phyloP scores from a whole-genome alignment of 306 rosid species.

The Pterocarpus santalinus region DNA sequence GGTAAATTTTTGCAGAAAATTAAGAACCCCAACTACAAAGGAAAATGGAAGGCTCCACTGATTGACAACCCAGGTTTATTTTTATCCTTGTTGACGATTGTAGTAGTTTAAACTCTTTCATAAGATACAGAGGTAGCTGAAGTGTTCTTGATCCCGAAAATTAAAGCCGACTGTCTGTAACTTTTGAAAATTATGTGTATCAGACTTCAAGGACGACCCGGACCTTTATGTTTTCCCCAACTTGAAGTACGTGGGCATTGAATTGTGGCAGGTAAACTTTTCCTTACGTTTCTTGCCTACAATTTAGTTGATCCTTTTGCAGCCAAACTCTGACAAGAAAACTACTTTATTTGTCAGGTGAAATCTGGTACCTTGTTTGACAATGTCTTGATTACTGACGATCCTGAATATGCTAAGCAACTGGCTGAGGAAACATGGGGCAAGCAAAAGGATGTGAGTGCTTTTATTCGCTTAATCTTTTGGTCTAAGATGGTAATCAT shows the following conservation, averaged over 20 bases:
- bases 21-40: slow-evolving; percentile 91
- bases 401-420: slow-evolving; percentile 87
- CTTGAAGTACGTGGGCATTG: slow-evolving; percentile 94
- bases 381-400: slow-evolving; percentile 87
- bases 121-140: not conserved
- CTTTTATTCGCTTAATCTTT: not conserved
- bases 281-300: not conserved
- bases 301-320: not conserved
- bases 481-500: not conserved
- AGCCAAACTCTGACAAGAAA: slow-evolving; percentile 39
- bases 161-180: not conserved
- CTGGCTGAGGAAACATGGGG: slow-evolving; percentile 95
- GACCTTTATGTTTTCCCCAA: slow-evolving; percentile 90
- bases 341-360: slow-evolving; percentile 64
- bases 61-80: slow-evolving; percentile 94
- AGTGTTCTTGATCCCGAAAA: not conserved
- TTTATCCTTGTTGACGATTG: not conserved
- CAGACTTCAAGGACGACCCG: slow-evolving; percentile 95
- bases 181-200: slow-evolving; percentile 31
- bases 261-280: slow-evolving; percentile 92
- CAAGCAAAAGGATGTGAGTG: slow-evolving; percentile 86
- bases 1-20: slow-evolving; percentile 65
- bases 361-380: slow-evolving; percentile 97
- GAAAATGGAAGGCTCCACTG: slow-evolving; percentile 97
- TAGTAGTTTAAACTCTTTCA: slow-evolving; percentile 3